A percentile compares a stretch with the other conserved stretches of the same genome.
phyloP scores from a whole-genome alignment of 352 stramenopile genomes.

The Phytopythium sindhum region DNA sequence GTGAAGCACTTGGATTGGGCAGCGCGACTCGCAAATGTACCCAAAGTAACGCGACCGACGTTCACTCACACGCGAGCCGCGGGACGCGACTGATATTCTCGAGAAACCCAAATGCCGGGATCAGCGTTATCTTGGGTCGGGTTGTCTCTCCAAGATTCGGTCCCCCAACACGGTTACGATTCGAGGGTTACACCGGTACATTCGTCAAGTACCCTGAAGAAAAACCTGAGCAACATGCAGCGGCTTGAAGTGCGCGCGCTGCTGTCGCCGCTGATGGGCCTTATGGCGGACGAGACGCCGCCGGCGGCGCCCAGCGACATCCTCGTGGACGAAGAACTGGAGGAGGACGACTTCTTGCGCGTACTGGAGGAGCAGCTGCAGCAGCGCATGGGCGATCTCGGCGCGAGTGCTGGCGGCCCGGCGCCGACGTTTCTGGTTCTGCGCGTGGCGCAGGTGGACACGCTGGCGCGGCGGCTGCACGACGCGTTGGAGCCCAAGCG shows the following conservation, averaged over 20 bases:
- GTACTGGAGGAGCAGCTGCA: constrained; percentile 68
- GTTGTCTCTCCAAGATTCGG: no score
- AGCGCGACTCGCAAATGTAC: no score
- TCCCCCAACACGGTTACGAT: not conserved
- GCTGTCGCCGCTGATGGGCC: constrained; percentile 25
- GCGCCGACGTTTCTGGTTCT: constrained; percentile 60
- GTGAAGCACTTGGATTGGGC: not conserved
- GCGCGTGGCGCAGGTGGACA: constrained; percentile 62
- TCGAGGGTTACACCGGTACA: not conserved
- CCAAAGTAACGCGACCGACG: not conserved
- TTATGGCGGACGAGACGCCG: constrained; percentile 5
- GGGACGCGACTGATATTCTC: no score
- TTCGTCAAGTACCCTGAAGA: not conserved
- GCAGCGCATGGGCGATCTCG: constrained; percentile 43
- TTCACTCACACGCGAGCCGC: not conserved
- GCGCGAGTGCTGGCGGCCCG: no score
- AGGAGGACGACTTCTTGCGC: constrained; percentile 64
- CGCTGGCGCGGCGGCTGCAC: constrained; percentile 62
- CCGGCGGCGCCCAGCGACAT: constrained; percentile 23
- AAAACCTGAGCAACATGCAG: constrained; percentile 25
- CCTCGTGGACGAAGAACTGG: constrained; percentile 37
- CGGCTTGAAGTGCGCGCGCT: constrained; percentile 59
- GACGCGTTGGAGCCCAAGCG: constrained; percentile 71
- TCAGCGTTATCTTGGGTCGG: no score
- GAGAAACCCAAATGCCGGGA: no score